phyloP scores from a whole-genome alignment of 2,329 filamentous ascomycete species.

The Neonectria hederae region DNA sequence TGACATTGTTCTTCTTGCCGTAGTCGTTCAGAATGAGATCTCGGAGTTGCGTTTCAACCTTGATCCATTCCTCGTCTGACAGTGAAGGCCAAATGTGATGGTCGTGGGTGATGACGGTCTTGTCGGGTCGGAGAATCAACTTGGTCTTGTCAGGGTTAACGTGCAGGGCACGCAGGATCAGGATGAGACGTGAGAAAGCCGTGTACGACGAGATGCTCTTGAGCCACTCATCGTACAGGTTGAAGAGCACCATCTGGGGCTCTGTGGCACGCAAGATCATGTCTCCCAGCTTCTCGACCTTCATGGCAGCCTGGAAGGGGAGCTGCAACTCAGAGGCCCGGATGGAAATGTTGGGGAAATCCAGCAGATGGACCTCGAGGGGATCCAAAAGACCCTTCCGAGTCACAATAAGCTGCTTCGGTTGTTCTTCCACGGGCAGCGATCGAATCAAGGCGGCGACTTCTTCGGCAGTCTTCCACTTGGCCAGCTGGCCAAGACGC shows the following conservation, averaged over 20 bases:
- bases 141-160: conserved; percentile 99
- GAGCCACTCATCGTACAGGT: conserved; percentile 97
- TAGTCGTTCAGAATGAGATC: conserved; percentile 98
- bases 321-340: conserved; percentile 95
- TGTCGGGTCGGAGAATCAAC: conserved; percentile 91
- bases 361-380: conserved; percentile 93
- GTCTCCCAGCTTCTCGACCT: conserved; percentile 98
- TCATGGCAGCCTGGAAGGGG: conserved; percentile 99
- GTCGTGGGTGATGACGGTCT: conserved; percentile 97
- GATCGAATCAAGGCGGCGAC: conserved; percentile 96
- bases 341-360: conserved; percentile 99
- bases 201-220: conserved; percentile 99
- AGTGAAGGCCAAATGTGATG: conserved; percentile 98
- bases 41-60: conserved; percentile 95
- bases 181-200: conserved; percentile 92
- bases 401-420: conserved; percentile 98
- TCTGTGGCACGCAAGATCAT: conserved; percentile 98
- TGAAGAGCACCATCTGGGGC: conserved; percentile 99
- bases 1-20: conserved; percentile 99
- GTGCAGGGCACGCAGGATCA: conserved; percentile 93
- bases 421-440: conserved; percentile 95
- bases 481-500: conserved; percentile 95
- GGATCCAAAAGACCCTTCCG: conserved; percentile 97
- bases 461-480: conserved; percentile 99
- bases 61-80: conserved; percentile 97